Evolutionary conservation across 192 early-diverging fungal species (phyloP), one percentile per base, ranked within the genome.

Genomic region (Obelidium mucronatum): DNA sequence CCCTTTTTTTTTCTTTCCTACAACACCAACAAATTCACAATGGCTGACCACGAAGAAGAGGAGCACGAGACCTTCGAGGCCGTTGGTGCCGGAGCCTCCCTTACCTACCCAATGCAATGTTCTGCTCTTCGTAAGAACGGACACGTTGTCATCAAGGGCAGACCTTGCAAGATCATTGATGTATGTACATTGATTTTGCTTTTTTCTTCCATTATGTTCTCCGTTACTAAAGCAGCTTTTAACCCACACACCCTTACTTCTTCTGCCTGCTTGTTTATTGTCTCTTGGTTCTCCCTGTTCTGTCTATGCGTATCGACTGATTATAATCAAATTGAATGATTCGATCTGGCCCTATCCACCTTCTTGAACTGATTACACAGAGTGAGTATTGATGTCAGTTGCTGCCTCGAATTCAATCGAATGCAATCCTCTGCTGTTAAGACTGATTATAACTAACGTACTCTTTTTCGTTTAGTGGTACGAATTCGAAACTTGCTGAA

Each of bases 101-200:
- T 88, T 76, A 98, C 97, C 86, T 97, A 87, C 91, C 98, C 98
- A 78, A 90, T 98, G 87, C 79, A 88, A 85, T 99, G 98, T 89
- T 99, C 98, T 85, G 95, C 96, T 77, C 94, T 99, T 79, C 92
- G 98, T 84, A 99, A 98, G 92, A 93, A 93, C 91, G 98, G 97
- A 22, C 90, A 92, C 88, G 98, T 99, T 78, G 91, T 96, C 74
- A 94, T 99, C 83, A 99, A 98, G 91, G 94, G 95, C 71, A 94
- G 96, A 69, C 98, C 98, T 82, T 99, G 98, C 92, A 99, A 98
- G 94, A 97, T 99, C 66, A 91, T 97, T 60, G 96, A 98, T 82
- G 98, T 99, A 95, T 13, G 67, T 34, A 8, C 6, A 17, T 13
- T 69, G 36, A n/a, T 36, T 22, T 37, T 36, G 52, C 36, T 35